Base-by-base conservation (phyloP, 2,329 filamentous ascomycete genomes). In the Xylariales sp. region DNA sequence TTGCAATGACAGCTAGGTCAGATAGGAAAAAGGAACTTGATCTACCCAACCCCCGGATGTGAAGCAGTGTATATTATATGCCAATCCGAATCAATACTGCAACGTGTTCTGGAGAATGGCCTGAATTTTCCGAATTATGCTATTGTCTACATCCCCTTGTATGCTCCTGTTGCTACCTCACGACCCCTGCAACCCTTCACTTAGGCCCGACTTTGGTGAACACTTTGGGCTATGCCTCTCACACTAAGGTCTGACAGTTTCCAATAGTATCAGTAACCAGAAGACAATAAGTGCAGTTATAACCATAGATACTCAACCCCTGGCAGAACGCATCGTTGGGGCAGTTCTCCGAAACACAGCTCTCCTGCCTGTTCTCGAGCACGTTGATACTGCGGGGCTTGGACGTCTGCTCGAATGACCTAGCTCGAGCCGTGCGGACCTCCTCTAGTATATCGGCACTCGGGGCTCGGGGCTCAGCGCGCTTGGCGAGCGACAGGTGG, bases 301-400 rank as follows among this genome's bases (percentile, higher is more conserved):
- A 50, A 4, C 51, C 49, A 29, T 50, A 47, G 31, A 50, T 24
- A 5, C 19, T 39, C 18, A 50, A 29, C 16, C 27, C 43, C 36
- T 40, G 31, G 44, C 50, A 53, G 37, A 40, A 48, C 4, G 37
- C 6, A 40, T 51, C 50, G 39, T 51, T 27, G n/a, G 46, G 50
- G 43, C 50, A 51, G 34, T 38, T 40, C 40, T 49, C 40, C 43
- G 47, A 51, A 4, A 51, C 49, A 20, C 50, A 53, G 46, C 46
- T 51, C 14, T 44, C 24, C 24, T 52, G 42, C n/a, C 48, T 28
- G 15, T 20, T 16, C 20, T 47, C 43, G 15, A 51, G 40, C 20
- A 46, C 35, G 38, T 24, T 35, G 15, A 21, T 18, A 2, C 16
- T 11, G 4, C 39, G 50, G 12, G 44, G 40, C 40, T 46, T 51